phyloP scores from a whole-genome alignment of 2,329 filamentous ascomycete species.

The Fusarium nanum region DNA sequence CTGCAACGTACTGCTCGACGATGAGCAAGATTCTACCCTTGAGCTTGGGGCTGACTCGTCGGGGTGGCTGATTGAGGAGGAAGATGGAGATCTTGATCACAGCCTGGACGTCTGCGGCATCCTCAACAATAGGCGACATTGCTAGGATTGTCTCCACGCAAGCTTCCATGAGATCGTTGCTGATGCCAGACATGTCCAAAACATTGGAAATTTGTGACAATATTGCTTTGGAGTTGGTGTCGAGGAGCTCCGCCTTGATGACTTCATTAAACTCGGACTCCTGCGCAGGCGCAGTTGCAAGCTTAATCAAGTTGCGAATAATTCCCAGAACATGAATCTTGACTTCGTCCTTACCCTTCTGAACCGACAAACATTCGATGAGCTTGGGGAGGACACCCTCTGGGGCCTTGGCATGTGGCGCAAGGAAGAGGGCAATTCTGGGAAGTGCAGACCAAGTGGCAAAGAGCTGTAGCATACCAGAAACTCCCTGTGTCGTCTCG shows the following conservation, averaged over 20 bases:
- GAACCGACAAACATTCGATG: constrained; percentile 76
- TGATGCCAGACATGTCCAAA: constrained; percentile 69
- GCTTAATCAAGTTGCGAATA: constrained; percentile 73
- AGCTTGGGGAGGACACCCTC: constrained; percentile 76
- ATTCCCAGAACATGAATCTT: constrained; percentile 84
- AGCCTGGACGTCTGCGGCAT: constrained; percentile 76
- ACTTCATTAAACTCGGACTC: constrained; percentile 68
- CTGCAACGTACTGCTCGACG: constrained; percentile 81
- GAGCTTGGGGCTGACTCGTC: constrained; percentile 82
- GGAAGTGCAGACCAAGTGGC: constrained; percentile 80
- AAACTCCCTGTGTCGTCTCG: constrained; percentile 91
- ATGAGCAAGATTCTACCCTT: constrained; percentile 86
- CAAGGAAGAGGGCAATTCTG: constrained; percentile 75
- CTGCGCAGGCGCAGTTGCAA: constrained; percentile 65
- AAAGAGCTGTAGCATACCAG: constrained; percentile 83
- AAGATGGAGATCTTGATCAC: constrained; percentile 84
- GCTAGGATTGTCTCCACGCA: constrained; percentile 84
- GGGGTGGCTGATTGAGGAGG: constrained; percentile 85
- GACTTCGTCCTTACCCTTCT: constrained; percentile 86
- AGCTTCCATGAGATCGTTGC: constrained; percentile 80
- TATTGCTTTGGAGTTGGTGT: constrained; percentile 68
- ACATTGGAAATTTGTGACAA: constrained; percentile 76
- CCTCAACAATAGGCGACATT: constrained; percentile 76
- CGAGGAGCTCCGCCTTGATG: constrained; percentile 67
- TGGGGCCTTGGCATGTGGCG: constrained; percentile 56